Percentiles rank a stretch among this genome's conserved stretches.
phyloP scores from a whole-genome alignment of 352 stramenopile genomes.

The Globisporangium cederbergense region DNA sequence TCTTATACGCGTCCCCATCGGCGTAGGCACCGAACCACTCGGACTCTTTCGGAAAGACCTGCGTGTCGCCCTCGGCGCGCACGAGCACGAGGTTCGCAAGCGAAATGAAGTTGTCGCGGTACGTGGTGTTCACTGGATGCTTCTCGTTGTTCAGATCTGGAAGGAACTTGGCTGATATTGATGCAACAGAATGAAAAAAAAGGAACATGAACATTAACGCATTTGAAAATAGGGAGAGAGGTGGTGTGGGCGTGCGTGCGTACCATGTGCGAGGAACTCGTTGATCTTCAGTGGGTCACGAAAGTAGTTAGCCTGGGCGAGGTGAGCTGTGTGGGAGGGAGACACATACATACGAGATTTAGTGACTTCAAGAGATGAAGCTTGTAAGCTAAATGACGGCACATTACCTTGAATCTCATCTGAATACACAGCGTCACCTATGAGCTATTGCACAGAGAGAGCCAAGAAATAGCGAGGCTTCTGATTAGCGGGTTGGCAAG shows the following conservation, averaged over 20 bases:
- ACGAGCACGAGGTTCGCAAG: conserved; percentile 89
- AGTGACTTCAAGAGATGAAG: not conserved
- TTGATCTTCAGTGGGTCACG: conserved; percentile 79
- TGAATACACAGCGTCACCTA: conserved; percentile 84
- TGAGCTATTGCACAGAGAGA: conserved; percentile 51
- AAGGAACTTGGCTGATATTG: conserved; percentile 57
- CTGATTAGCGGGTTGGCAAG: not conserved
- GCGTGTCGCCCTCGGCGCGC: conserved; percentile 85
- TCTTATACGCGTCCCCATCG: conserved; percentile 64
- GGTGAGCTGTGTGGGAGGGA: conserved; percentile 30
- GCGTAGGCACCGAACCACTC: conserved; percentile 87
- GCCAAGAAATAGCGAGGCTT: not conserved
- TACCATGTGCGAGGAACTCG: conserved; percentile 69
- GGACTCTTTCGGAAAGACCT: conserved; percentile 86
- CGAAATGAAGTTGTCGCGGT: conserved; percentile 86
- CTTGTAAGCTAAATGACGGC: not conserved
- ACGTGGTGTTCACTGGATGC: conserved; percentile 59
- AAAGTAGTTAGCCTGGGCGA: conserved; percentile 94
- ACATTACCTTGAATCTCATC: conserved; percentile 72
- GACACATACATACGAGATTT: not conserved
- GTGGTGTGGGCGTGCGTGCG: not conserved
- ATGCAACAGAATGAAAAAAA: not conserved
- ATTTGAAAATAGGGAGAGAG: not conserved
- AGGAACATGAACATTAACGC: not conserved
- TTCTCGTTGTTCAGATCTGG: conserved; percentile 92